These are phyloP conservation scores for Clitocybe nebularis DNA, from an alignment of 1,284 basidiomycete species.

Conservation along the genomic window DNA sequence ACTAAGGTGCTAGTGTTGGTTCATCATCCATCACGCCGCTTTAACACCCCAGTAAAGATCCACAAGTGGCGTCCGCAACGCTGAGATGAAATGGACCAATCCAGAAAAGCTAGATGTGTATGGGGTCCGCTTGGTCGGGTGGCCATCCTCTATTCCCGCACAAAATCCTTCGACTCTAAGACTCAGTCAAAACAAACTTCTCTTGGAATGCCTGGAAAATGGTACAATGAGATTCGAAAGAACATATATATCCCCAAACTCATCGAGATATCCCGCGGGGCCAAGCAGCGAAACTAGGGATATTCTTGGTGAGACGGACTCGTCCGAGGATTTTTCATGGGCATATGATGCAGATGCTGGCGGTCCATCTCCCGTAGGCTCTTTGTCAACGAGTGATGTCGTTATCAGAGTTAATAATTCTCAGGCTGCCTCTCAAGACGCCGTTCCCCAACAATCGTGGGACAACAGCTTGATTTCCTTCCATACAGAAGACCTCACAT, in stretches of 20 bases:
- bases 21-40: too few relatives aligned
- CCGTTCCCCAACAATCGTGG: background rate
- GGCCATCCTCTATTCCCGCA: slow-evolving; percentile 52
- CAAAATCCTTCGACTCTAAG: slow-evolving; percentile 60
- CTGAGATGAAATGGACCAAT: slow-evolving; percentile 73
- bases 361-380: slow-evolving; percentile 11
- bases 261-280: slow-evolving; percentile 6
- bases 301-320: slow-evolving; percentile 9
- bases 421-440: slow-evolving; percentile 5
- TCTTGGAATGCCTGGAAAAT: slow-evolving; percentile 44
- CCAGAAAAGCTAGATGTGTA: slow-evolving; percentile 51
- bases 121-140: slow-evolving; percentile 57
- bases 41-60: too few relatives aligned
- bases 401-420: slow-evolving; percentile 4
- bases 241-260: slow-evolving; percentile 11
- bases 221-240: slow-evolving; percentile 47
- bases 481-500: slow-evolving; percentile 1
- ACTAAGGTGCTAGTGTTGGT: slow-evolving; percentile 50
- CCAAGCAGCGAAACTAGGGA: slow-evolving; percentile 5
- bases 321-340: slow-evolving; percentile 36
- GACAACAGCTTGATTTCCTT: background rate
- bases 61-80: slow-evolving; percentile 52
- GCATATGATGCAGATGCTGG: slow-evolving; percentile 32
- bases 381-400: slow-evolving; percentile 1
- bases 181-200: slow-evolving; percentile 44